Evolutionary conservation across 176 grass and related monocot species (phyloP).

Genomic region (Avena insularis): DNA sequence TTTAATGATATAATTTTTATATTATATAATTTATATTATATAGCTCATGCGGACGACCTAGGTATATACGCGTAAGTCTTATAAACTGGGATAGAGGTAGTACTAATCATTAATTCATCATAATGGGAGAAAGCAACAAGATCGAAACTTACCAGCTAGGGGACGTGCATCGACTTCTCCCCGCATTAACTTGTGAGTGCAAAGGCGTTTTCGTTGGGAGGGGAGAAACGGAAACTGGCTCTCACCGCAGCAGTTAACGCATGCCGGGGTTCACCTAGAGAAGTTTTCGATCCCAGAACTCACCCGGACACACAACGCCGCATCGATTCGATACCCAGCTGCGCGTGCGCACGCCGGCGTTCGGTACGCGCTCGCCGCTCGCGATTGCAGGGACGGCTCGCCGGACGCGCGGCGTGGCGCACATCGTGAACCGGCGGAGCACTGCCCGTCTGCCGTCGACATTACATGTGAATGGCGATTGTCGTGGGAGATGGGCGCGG

Average conservation of each 20-base stretch:
- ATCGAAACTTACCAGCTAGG: neutral
- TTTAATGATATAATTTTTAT: no score
- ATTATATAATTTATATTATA: no score
- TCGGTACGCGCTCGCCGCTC: neutral
- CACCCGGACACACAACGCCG: neutral
- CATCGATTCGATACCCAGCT: neutral
- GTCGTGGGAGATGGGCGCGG: neutral
- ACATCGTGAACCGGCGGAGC: neutral
- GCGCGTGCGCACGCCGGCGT: neutral
- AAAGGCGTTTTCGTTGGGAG: neutral
- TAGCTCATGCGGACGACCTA: no score
- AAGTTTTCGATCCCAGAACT: neutral
- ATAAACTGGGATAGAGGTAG: no score
- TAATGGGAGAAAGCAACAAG: no score
- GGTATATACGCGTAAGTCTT: no score
- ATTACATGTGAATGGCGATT: neutral
- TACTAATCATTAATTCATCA: no score
- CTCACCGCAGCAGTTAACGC: neutral
- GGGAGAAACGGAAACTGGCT: neutral
- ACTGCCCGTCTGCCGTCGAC: neutral
- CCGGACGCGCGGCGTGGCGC: neutral
- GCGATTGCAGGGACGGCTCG: neutral
- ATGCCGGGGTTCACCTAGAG: neutral
- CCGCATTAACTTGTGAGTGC: neutral
- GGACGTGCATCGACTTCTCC: conserved; percentile 22